These are phyloP conservation scores for Casuarina cunninghamiana DNA, from an alignment of 306 rosid species.

Conservation along the genomic window DNA sequence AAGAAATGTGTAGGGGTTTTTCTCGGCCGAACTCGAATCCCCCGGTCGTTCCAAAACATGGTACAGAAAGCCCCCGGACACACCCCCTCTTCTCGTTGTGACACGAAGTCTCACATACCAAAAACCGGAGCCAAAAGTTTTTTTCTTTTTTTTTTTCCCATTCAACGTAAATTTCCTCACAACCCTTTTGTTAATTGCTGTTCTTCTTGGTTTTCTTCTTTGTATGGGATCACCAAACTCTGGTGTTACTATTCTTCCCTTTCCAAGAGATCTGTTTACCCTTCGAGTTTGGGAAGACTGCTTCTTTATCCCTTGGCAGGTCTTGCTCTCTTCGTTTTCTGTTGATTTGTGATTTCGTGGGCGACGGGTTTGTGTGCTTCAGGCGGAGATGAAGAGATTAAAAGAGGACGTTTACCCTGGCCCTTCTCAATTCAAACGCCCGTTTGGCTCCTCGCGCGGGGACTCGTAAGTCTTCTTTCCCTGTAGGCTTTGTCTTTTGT, in stretches of 20 bases:
- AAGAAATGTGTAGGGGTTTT: no score
- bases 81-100: background rate
- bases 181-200: background rate
- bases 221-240: constrained; percentile 17
- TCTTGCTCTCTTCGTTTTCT: background rate
- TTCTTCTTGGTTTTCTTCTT: background rate
- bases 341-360: background rate
- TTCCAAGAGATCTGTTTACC: constrained; percentile 29
- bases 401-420: constrained; percentile 54
- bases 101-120: background rate
- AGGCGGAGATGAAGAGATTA: constrained; percentile 9
- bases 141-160: background rate
- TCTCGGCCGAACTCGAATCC: no score
- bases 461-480: constrained; percentile 59
- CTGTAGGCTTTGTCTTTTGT: constrained; percentile 19
- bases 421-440: constrained; percentile 63
- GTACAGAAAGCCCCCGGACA: background rate
- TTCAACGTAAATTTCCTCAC: constrained; percentile 3
- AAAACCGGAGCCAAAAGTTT: background rate
- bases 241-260: background rate
- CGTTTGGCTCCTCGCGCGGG: constrained; percentile 55
- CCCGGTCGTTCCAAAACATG: background rate
- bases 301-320: background rate
- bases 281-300: background rate
- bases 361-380: background rate